Evolutionary conservation across 768 basidiomycete genomes (phyloP), one percentile per base, ranked within the genome.

Genomic region (Neoboletus subvelutipes): DNA sequence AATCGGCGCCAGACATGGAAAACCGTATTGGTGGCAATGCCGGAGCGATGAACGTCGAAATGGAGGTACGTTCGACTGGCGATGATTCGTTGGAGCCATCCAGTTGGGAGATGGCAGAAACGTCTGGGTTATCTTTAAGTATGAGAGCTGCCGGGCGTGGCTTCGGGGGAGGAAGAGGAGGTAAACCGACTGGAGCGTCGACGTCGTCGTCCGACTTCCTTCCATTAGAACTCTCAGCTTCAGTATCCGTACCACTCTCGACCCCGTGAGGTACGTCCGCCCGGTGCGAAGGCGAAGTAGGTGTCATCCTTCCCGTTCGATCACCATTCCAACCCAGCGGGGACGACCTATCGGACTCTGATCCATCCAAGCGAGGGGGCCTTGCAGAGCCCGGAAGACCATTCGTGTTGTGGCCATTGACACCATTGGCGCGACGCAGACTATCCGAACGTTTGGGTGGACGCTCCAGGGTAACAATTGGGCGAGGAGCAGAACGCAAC

Each of bases 1-100:
- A 94, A 69, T 96, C 94, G 0, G 84, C 77, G 45, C 85, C 82
- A 56, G 84, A 88, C 75, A 96, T 80, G 17, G 94, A 95, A 70
- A 96, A 88, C n/a, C 91, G 85, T 65, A 96, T 94, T 0, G 92
- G 92, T 3, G 93, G 93, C 29, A 94, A 77, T 4, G 92, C 90
- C 39, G 94, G 93, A 0, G 91, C 89, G 48, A 92, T 90, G 69
- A 88, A 89, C 20, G 92, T 92, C 7, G 88, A 77, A 64, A 81
- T 82, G 9, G 87, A 85, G 12, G 81, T 84, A 42, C 79, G 81
- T 67, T 90, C 83, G 31, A 89, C 82, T 0, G 85, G 82, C 2
- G 84, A 82, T 12, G 83, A 82, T 61, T 88, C 87, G 22, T 82
- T 80, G 3, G 76, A 78, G 49, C 71, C 71, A 50, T 79, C 77